Conservation (phyloP, 2,329 filamentous ascomycete species). For the Metarhizium guizhouense region DNA sequence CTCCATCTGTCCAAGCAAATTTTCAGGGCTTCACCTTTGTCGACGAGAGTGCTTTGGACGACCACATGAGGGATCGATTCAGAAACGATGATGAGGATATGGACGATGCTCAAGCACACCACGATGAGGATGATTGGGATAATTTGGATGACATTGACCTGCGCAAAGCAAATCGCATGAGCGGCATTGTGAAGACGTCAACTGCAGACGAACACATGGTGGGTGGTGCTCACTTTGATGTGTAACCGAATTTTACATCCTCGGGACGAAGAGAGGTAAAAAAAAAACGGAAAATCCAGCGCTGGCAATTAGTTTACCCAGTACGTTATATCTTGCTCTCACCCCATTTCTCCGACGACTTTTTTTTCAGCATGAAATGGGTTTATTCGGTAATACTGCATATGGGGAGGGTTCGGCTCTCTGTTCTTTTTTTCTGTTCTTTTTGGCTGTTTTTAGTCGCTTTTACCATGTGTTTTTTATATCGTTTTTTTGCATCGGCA, state of each 20-base stretch:
- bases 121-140: conserved; percentile 48
- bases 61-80: conserved; percentile 56
- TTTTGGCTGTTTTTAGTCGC: background rate
- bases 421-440: background rate
- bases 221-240: conserved; percentile 53
- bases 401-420: conserved; percentile 1
- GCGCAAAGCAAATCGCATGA: conserved; percentile 51
- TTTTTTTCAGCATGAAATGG: conserved; percentile 5
- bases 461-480: background rate
- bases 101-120: conserved; percentile 39
- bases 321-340: background rate
- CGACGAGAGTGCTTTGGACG: conserved; percentile 92
- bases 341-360: background rate
- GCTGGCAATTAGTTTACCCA: background rate
- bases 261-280: background rate
- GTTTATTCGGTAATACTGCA: conserved; percentile 4
- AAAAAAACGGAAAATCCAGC: background rate
- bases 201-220: conserved; percentile 56
- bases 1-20: conserved; percentile 92
- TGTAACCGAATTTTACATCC: conserved; percentile 30
- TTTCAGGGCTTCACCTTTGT: conserved; percentile 99
- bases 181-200: conserved; percentile 49
- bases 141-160: conserved; percentile 46
- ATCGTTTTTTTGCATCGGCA: conserved; percentile 18
- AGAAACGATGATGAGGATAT: conserved; percentile 48